Evolutionary conservation across 169 alveolate genomes (phyloP), one percentile per base, ranked within the genome.

Genomic region (Nephromyces sp.): DNA sequence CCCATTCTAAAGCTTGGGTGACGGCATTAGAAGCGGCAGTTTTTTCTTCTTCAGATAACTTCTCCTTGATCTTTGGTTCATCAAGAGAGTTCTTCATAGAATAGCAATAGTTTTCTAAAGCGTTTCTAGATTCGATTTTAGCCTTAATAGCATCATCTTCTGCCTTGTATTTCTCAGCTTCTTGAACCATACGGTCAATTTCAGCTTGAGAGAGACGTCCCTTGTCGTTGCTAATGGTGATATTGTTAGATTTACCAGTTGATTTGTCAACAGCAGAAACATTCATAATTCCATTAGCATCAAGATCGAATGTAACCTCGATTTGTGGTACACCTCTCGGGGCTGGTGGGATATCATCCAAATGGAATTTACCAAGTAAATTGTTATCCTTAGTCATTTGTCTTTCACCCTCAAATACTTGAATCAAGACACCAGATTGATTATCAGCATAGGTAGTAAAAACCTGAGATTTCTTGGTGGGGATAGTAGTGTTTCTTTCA

Each of bases 291-390:
- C 98, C 98, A 85, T 95, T 95, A 62, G 96, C 98, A 85, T 95
- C 98, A 52, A 95, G 89, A 80, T 94, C 98, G 76, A 94, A 95
- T 21, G 98, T 91, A 69, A 95, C 98, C 83, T 94, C 98, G 78
- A 95, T 95, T 84, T 95, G 97, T 25, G 99, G 99, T 4, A 93
- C 98, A 33, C 98, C 98, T 61, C 99, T 91, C n/a, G 98, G 98
- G 15, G 98, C 98, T 1, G 98, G 98, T 25, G 98, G 97, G 70
- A 95, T 95, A 29, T 98, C 98, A 67, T 94, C 98, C 66, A 95
- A 82, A 83, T 92, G 94, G 95, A 95, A 94, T 87, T 93, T 90
- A 68, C 99, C 99, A 73, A 96, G 90, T 51, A 92, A 79, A 78
- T 95, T 94, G 89, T 95, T 94, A 85, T 95, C 99, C 89, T 93